phyloP scores from a whole-genome alignment of 768 basidiomycete species.

The Leccinum imitatum region DNA sequence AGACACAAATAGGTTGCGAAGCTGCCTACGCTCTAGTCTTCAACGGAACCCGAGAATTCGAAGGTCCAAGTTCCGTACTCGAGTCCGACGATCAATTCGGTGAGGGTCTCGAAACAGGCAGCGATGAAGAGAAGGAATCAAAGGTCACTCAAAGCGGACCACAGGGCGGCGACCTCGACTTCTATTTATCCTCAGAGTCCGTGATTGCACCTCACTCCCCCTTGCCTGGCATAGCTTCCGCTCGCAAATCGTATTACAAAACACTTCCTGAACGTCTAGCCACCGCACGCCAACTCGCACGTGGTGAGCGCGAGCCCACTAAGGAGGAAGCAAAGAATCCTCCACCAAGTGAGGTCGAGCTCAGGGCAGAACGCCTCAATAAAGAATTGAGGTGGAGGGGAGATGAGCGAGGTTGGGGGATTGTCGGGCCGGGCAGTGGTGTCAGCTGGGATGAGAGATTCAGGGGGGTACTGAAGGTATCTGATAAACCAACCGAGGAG shows the following conservation, averaged over 20 bases:
- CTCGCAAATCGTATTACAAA: conserved; percentile 76
- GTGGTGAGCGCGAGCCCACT: conserved; percentile 77
- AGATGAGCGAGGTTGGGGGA: conserved; percentile 77
- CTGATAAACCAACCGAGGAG: conserved; percentile 41
- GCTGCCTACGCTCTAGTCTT: conserved; percentile 75
- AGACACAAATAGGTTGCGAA: conserved; percentile 79
- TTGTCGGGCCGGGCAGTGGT: conserved; percentile 60
- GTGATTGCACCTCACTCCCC: conserved; percentile 69
- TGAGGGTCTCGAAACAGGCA: conserved; percentile 4
- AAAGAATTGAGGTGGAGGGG: conserved; percentile 87
- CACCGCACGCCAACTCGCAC: conserved; percentile 72
- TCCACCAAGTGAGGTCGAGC: conserved; percentile 84
- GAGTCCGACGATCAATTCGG: conserved; percentile 21
- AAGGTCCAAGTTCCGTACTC: conserved; percentile 29
- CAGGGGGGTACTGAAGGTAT: conserved; percentile 57
- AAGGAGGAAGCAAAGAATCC: conserved; percentile 77
- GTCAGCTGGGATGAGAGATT: conserved; percentile 82
- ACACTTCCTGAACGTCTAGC: conserved; percentile 63
- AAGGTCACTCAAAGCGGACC: background rate
- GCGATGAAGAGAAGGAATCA: conserved; percentile 9
- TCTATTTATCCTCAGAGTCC: conserved; percentile 62
- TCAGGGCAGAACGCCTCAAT: conserved; percentile 83
- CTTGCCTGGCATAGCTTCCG: conserved; percentile 59
- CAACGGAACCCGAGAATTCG: conserved; percentile 59
- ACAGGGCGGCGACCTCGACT: conserved; percentile 66